phyloP scores from a whole-genome alignment of 805 yeast species.

The Yarrowia divulgata region DNA sequence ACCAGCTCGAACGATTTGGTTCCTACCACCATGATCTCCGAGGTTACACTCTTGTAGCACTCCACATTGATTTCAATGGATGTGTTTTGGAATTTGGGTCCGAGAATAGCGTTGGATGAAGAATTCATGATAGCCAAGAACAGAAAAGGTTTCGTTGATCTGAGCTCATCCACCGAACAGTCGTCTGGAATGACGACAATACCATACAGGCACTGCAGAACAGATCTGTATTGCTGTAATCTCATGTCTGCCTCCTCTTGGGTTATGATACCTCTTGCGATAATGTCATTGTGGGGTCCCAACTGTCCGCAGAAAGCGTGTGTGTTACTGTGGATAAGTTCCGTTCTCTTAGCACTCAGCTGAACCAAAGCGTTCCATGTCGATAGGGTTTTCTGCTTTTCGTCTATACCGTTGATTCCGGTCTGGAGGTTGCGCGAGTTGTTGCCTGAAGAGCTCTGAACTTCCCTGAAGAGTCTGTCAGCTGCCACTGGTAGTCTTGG shows the following conservation, averaged over 20 bases:
- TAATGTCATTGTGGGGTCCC: conserved; percentile 49
- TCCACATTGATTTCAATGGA: conserved; percentile 18
- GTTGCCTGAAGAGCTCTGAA: not conserved
- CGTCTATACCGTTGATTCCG: conserved; percentile 17
- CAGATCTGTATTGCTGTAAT: conserved; percentile 57
- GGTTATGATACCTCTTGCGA: conserved; percentile 64
- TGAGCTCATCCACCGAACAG: conserved; percentile 57
- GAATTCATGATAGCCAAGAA: conserved; percentile 71
- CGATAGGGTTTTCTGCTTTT: conserved; percentile 22
- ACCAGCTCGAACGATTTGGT: conserved; percentile 72
- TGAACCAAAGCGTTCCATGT: conserved; percentile 30
- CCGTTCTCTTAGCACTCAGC: conserved; percentile 17
- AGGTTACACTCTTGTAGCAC: conserved; percentile 18
- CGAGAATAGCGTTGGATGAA: conserved; percentile 53
- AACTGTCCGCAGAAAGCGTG: conserved; percentile 39
- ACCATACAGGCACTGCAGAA: conserved; percentile 60
- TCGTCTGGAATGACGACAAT: conserved; percentile 61
- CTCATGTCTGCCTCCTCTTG: conserved; percentile 65
- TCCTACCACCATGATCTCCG: conserved; percentile 73
- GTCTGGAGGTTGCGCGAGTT: conserved; percentile 10
- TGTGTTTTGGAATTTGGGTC: conserved; percentile 21
- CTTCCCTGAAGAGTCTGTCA: conserved; percentile 21
- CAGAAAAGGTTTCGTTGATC: conserved; percentile 63
- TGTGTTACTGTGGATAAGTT: conserved; percentile 21
- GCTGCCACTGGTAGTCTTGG: conserved; percentile 22